Percentiles rank a stretch among this genome's conserved stretches.
Conservation (phyloP, 148 eudicot genomes). For the Chenopodium formosanum region DNA sequence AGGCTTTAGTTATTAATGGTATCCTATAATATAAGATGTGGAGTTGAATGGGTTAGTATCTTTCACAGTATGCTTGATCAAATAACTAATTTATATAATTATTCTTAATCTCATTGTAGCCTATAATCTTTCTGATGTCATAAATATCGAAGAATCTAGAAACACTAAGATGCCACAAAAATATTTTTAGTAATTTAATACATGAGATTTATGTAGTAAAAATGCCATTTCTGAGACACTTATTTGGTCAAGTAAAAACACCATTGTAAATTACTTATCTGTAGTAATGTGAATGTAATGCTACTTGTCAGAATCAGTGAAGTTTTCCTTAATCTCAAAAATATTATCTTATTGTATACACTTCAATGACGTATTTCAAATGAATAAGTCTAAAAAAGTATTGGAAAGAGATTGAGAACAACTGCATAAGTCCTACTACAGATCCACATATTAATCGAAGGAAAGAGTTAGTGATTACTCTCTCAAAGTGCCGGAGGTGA, state of each 20-base stretch:
- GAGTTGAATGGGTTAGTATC: not conserved
- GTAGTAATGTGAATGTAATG: not conserved
- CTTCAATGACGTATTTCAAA: not conserved
- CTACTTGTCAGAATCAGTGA: not conserved
- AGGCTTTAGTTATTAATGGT: not conserved
- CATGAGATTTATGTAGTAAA: not conserved
- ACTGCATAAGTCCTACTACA: not conserved
- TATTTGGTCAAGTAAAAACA: not conserved
- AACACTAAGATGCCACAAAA: not conserved
- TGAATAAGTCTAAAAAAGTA: not conserved
- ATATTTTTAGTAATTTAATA: no score
- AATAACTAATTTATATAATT: not conserved
- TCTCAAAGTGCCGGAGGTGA: conserved; percentile 90
- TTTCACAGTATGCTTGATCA: not conserved
- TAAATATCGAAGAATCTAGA: not conserved
- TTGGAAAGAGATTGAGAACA: not conserved
- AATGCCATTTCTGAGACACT: not conserved
- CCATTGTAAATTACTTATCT: not conserved
- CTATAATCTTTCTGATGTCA: not conserved
- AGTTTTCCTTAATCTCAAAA: not conserved
- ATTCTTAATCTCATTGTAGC: not conserved
- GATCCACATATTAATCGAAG: conserved; percentile 8
- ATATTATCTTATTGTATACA: not conserved
- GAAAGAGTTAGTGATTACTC: conserved; percentile 48
- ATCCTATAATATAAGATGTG: not conserved